Evolutionary conservation across 805 yeast species (phyloP), one percentile per base, ranked within the genome.

Genomic region (Lachancea sp.): DNA sequence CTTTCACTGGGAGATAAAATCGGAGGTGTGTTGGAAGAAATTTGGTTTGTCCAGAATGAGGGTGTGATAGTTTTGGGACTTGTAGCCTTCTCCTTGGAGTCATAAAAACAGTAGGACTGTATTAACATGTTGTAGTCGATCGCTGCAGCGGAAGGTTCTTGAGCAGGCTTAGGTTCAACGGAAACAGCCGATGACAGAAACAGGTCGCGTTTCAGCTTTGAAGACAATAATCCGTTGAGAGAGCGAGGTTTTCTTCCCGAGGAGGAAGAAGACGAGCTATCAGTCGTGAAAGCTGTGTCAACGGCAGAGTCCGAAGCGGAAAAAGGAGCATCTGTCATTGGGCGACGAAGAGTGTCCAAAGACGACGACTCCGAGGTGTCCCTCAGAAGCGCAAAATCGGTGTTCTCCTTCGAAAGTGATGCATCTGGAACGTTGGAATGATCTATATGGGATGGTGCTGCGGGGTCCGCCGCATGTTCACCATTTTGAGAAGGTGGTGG

Each of bases 71-170:
- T 27, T 18, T 26, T 15, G 7, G 36, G 19, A 25, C 33, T 10
- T 11, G 40, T 19, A 20, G 41, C 29, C 12, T 31, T 13, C 5
- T 36, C 38, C 19, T 19, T 41, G 12, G 27, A 16, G 27, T 41
- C 35, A 39, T 55, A 54, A 42, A 59, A 60, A 44, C 65, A 58
- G 38, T 57, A 59, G 3, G 63, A 54, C 36, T 55, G 52, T 25
- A 58, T 37, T 36, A 60, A 51, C 11, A 57, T 52, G 36, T 60
- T 56, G 42, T 60, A 59, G 45, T 58, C 58, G 45, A 37, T 38
- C 9, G 46, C 20, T 17, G 38, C 18, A 13, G 38, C 16, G 19
- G 38, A 36, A 11, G 42, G 25, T n/a, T 31, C 42, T 26, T 38
- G 36, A 13, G 32, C 26, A 2, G 38, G 22, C n/a, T 22, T 35